Conservation (phyloP, 192 early-diverging fungal species). For the Backusella liffmaniae region DNA sequence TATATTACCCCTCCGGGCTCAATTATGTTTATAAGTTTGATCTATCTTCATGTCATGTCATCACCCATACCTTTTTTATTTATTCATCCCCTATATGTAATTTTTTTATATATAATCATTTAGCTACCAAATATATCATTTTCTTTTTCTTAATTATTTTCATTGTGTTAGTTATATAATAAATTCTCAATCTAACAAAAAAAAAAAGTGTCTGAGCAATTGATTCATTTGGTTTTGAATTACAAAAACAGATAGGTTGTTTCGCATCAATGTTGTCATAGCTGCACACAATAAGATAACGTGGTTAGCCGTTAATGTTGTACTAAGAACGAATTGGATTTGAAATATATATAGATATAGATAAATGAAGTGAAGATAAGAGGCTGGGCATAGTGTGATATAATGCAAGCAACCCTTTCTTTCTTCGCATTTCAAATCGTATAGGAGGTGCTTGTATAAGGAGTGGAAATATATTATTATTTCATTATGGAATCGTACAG, state of each 20-base stretch:
- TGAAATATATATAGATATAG: neutral
- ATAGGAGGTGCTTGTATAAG: neutral
- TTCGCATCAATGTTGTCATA: conserved; percentile 1
- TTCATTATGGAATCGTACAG: neutral
- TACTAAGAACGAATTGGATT: neutral
- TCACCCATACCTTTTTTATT: neutral
- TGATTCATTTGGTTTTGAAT: neutral
- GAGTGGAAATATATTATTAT: neutral
- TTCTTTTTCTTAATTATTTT: neutral
- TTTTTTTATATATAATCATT: neutral
- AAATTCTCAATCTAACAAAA: neutral
- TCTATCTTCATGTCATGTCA: conserved; percentile 9
- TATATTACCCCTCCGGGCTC: neutral
- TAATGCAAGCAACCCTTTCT: neutral
- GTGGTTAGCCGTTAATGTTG: neutral
- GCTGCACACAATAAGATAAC: conserved; percentile 2
- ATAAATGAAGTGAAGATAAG: neutral
- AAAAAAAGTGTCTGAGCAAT: neutral
- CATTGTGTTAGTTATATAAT: neutral
- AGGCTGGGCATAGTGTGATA: neutral
- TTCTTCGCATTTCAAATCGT: neutral
- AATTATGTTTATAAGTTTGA: conserved; percentile 8
- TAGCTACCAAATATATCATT: conserved; percentile 9
- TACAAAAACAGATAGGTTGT: neutral
- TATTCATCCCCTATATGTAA: conserved; percentile 7